Base-by-base conservation (phyloP, 2,329 filamentous ascomycete species). In the Thelonectria rubi region DNA sequence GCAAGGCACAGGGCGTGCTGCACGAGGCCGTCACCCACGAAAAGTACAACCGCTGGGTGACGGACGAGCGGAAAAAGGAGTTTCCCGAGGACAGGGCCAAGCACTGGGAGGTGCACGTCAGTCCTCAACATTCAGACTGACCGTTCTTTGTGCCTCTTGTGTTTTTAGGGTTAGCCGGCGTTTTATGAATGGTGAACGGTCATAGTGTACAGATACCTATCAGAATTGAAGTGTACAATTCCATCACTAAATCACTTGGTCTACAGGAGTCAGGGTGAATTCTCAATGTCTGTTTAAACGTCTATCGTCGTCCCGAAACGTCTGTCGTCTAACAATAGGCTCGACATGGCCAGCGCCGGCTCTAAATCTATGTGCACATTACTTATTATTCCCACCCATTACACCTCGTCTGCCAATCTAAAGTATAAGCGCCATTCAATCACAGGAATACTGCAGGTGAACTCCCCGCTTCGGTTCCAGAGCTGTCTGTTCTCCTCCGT, bases 1-100 rank as follows among this genome's bases (percentile, higher is more conserved):
- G 78, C 1, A 73, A 80, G 57, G 79, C 78, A 65, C 74, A 73
- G 7, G 82, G 82, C 0, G 69, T 89, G 30, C 70, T 90, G 39
- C 75, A 71, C 2, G 82, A 87, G 67, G 77, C 77, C 40, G 82
- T 81, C 24, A 82, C 82, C 1, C 76, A 82, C 17, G 70, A 75
- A 6, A 67, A 74, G 37, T 79, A 80, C 58, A 76, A 72, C 10
- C 72, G 78, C 46, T 83, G 81, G 78, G 73, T 78, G 24, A 80
- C 71, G 34, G 58, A 74, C 2, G 72, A 73, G 40, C 72, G 77
- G 18, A 63, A 72, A 52, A 61, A 62, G 48, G 72, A 68, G 11
- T 77, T 76, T 17, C 72, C 77, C 2, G 64, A 72, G 21, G 67
- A 75, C 18, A 52, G 77, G 68, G 78, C 73, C 26, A 68, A 72